Evolutionary conservation across 2,329 filamentous ascomycete genomes (phyloP).

Genomic region (Aaosphaeria arxii): DNA sequence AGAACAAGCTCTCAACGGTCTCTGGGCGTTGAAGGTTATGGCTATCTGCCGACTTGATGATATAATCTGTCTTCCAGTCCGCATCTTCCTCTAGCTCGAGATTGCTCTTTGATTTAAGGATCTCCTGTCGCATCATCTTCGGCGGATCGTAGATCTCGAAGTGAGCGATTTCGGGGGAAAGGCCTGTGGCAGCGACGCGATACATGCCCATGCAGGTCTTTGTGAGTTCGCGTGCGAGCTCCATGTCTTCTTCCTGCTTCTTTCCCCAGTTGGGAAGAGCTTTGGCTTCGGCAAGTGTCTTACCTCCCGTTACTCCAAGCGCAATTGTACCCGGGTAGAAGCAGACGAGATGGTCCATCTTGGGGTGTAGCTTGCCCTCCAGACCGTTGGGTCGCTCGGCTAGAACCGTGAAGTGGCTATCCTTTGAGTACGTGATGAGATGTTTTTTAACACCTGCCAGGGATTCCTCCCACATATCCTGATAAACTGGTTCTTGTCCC

Average conservation of each 20-base stretch:
- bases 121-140: constrained; percentile 51
- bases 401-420: constrained; percentile 80
- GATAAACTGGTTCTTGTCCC: constrained; percentile 78
- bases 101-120: constrained; percentile 42
- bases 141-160: constrained; percentile 75
- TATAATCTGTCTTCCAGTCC: constrained; percentile 73
- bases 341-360: constrained; percentile 98
- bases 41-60: constrained; percentile 74
- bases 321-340: constrained; percentile 97
- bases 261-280: constrained; percentile 69
- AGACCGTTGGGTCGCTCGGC: constrained; percentile 81
- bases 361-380: constrained; percentile 64
- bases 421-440: constrained; percentile 81
- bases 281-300: constrained; percentile 71
- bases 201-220: constrained; percentile 99
- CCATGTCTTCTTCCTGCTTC: constrained; percentile 81
- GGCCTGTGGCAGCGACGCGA: constrained; percentile 79
- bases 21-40: constrained; percentile 96
- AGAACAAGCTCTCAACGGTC: constrained; percentile 93
- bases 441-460: constrained; percentile 85
- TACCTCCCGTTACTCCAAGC: constrained; percentile 76
- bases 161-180: constrained; percentile 93
- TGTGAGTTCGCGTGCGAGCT: constrained; percentile 83
- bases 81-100: constrained; percentile 45
- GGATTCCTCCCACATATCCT: constrained; percentile 89